Conservation (phyloP, 139 green algal genomes). For the Chloropicon primus region DNA sequence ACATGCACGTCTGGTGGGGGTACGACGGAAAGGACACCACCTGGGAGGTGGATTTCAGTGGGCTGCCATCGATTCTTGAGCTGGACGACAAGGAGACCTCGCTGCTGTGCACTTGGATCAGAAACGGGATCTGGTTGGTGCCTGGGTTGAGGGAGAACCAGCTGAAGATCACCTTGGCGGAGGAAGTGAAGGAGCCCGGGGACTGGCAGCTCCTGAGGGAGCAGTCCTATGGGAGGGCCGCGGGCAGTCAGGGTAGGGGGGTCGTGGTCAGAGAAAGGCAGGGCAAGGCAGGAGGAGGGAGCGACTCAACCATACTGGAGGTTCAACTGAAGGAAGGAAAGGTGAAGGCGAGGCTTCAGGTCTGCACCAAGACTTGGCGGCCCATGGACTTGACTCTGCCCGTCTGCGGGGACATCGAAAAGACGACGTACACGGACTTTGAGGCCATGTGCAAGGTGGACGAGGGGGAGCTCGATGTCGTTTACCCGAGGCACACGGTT, state of each 20-base stretch:
- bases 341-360: neutral
- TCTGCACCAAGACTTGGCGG: conserved; percentile 5
- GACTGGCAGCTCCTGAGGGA: neutral
- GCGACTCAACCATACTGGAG: neutral
- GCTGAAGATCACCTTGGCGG: neutral
- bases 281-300: neutral
- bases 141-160: neutral
- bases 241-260: too few species aligned
- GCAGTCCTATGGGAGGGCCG: neutral
- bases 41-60: conserved; percentile 9
- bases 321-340: neutral
- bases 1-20: conserved; percentile 1
- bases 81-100: conserved; percentile 11
- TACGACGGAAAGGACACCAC: neutral
- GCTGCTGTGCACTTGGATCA: conserved; percentile 16
- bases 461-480: neutral
- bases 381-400: neutral
- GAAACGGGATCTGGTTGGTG: conserved; percentile 10
- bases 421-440: conserved; percentile 11
- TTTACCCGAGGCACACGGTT: neutral
- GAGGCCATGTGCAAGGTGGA: neutral
- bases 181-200: neutral
- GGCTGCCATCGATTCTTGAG: neutral
- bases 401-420: conserved; percentile 17
- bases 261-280: neutral